Evolutionary conservation across 805 yeast genomes (phyloP).

Genomic region (Cyberlindnera mississippiensis): DNA sequence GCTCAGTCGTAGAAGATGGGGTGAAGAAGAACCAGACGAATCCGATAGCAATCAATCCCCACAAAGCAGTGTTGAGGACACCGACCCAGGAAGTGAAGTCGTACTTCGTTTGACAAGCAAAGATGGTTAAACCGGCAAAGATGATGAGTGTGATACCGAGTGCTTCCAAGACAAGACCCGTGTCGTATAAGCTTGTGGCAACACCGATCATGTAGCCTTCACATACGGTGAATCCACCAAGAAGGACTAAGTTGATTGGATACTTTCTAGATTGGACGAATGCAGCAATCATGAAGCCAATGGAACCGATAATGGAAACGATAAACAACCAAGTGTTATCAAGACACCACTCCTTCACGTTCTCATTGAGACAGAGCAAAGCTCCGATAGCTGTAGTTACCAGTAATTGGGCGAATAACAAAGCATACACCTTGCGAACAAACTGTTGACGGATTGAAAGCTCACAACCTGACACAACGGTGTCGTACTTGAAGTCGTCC

Average conservation of each 20-base stretch:
- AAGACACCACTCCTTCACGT: constrained; percentile 51
- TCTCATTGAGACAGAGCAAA: constrained; percentile 40
- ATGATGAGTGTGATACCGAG: constrained; percentile 62
- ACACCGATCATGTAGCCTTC: constrained; percentile 75
- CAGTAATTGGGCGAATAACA: constrained; percentile 61
- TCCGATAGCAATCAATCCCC: constrained; percentile 46
- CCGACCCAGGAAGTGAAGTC: constrained; percentile 71
- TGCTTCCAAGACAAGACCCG: constrained; percentile 66
- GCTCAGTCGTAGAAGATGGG: constrained; percentile 53
- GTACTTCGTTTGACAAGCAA: constrained; percentile 75
- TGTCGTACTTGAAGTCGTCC: constrained; percentile 81
- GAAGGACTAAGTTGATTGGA: constrained; percentile 59
- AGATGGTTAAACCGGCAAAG: constrained; percentile 70
- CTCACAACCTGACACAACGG: constrained; percentile 73
- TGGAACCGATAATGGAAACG: constrained; percentile 52
- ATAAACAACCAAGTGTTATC: constrained; percentile 55
- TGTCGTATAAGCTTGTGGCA: constrained; percentile 57
- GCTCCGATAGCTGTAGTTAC: constrained; percentile 57
- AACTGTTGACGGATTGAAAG: constrained; percentile 72
- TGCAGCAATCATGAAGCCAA: constrained; percentile 64
- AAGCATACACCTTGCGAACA: constrained; percentile 72
- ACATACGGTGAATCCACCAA: constrained; percentile 64
- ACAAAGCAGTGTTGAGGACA: constrained; percentile 49
- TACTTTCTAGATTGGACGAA: constrained; percentile 59
- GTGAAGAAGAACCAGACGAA: constrained; percentile 46